Evolutionary conservation across 371 early-diverging fungal genomes (phyloP), one percentile per base, ranked within the genome.

Genomic region (Rhizopus arrhizus): DNA sequence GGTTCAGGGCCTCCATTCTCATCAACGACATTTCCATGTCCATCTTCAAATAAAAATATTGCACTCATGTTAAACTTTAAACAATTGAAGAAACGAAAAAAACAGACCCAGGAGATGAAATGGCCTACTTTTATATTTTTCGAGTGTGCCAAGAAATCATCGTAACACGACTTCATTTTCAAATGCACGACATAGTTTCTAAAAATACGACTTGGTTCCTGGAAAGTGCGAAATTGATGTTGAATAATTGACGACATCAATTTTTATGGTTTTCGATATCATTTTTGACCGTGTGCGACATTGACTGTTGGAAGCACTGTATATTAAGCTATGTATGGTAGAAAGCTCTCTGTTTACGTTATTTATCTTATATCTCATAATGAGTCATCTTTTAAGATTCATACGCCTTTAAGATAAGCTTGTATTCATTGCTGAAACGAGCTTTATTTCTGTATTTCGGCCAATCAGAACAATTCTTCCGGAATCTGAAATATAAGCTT

Each of bases 1-100:
- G 22, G 22, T 22, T 22, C 22, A 22, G 22, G 22, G 22, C 22
- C 22, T 22, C 22, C 22, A 22, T 22, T 22, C 22, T 22, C 22
- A 22, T 22, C 22, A 22, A 22, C 22, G 22, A 22, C 22, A 22
- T 63, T 57, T 32, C 58, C 64, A 47, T 47, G 53, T 45, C 53
- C 64, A 58, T 58, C 58, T 63, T 58, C 58, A 63, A 40, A 58
- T 56, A 62, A 63, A 63, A 63, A 53, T 53, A 50, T 40, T 34
- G 53, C 33, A 53, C 53, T 58, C 58, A 47, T 63, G 35, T 60
- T 36, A 15, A 46, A 46, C 15, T 28, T 42, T 53, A 46, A 60
- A 53, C 34, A 29, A 29, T 33, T 50, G 36, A 36, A 36, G 36
- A 36, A 36, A 36, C 6, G 11, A 36, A 36, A 36, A 36, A 48